Percentiles rank a stretch among this genome's conserved stretches.
Evolutionary conservation across 1,284 basidiomycete genomes (phyloP).

Genomic region (Malassezia restricta): DNA sequence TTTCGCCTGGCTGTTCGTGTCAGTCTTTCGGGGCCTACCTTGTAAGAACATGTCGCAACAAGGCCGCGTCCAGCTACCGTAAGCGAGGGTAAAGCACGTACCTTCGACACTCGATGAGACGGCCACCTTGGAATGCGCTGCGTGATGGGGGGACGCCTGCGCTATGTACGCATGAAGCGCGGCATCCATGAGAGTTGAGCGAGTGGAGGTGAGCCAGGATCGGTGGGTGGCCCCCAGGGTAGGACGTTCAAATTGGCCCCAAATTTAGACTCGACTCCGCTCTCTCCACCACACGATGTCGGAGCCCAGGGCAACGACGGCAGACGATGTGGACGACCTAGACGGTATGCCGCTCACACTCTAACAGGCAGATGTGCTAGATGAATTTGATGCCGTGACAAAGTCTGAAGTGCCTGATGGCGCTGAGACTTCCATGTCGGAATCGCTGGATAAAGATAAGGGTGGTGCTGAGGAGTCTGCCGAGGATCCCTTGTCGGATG

Average conservation of each 20-base stretch:
- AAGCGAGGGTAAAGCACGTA: background rate
- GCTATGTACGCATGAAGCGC: slow-evolving; percentile 5
- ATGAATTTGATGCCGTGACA: slow-evolving; percentile 39
- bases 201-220: background rate
- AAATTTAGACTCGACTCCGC: background rate
- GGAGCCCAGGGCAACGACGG: slow-evolving; percentile 13
- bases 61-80: slow-evolving; percentile 14
- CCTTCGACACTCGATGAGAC: background rate
- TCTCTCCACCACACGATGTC: no score
- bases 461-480: slow-evolving; percentile 5
- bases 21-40: background rate
- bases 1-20: background rate
- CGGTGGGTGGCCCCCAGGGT: no score
- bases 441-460: no score
- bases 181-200: slow-evolving; percentile 1
- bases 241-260: background rate
- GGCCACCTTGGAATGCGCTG: background rate
- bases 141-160: background rate
- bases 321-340: slow-evolving; percentile 40
- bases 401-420: background rate
- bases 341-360: slow-evolving; percentile 23
- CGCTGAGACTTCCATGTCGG: no score
- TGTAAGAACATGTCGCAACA: background rate
- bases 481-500: slow-evolving; percentile 32
- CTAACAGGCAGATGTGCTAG: slow-evolving; percentile 52